Evolutionary conservation across 108 stramenopile genomes (phyloP).

Genomic region (Cyclotella atomus): DNA sequence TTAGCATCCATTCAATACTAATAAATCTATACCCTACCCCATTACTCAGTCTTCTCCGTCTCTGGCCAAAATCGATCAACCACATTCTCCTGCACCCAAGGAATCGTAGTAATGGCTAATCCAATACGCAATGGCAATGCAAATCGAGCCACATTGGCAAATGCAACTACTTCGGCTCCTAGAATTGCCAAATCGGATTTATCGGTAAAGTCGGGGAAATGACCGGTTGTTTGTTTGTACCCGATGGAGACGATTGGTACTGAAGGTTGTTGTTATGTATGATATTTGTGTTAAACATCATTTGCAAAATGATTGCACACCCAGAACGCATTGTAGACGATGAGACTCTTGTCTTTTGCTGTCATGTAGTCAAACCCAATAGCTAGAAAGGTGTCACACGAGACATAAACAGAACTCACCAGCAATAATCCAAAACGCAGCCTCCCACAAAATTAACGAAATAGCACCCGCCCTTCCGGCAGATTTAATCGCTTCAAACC

Average conservation of each 20-base stretch:
- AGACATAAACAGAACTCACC: too few relatives aligned
- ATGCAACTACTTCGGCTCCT: conserved; percentile 38
- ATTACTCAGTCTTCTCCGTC: background rate
- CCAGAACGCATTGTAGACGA: too few relatives aligned
- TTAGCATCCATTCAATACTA: too few relatives aligned
- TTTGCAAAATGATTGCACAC: too few relatives aligned
- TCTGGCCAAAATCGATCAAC: background rate
- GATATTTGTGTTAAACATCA: too few relatives aligned
- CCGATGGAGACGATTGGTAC: conserved; percentile 25
- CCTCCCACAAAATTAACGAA: conserved; percentile 80
- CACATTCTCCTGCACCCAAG: conserved; percentile 38
- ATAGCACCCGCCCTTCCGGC: conserved; percentile 79
- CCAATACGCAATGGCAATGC: conserved; percentile 48
- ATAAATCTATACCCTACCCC: too few relatives aligned
- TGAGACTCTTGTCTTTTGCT: too few relatives aligned
- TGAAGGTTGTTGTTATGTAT: background rate
- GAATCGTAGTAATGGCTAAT: conserved; percentile 27
- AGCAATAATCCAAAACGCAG: conserved; percentile 42
- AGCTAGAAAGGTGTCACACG: too few relatives aligned
- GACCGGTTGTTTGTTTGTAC: conserved; percentile 31
- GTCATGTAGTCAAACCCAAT: too few relatives aligned
- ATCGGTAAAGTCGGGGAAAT: conserved; percentile 37
- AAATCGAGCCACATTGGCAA: conserved; percentile 45
- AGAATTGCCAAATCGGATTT: conserved; percentile 36
- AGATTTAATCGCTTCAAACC: conserved; percentile 76